Conservation (phyloP, 768 basidiomycete genomes). For the Sistotremastrum suecicum region DNA sequence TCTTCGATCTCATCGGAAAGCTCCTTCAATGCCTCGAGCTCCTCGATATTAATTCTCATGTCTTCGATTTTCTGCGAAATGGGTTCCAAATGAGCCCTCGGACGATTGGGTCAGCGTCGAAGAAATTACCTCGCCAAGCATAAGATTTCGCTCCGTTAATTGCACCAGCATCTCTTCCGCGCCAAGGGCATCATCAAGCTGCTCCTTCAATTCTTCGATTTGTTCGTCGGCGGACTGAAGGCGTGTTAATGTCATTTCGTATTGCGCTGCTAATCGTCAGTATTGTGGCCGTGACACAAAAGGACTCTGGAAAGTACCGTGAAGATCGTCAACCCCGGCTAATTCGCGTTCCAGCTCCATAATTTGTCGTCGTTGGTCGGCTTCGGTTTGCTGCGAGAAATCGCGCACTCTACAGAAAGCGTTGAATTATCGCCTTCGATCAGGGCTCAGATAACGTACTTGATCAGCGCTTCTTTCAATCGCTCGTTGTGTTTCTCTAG, state of each 20-base stretch:
- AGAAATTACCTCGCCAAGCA: constrained; percentile 65
- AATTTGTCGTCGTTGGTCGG: constrained; percentile 68
- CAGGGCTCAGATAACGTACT: constrained; percentile 28
- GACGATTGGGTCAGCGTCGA: background rate
- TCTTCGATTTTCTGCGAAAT: constrained; percentile 81
- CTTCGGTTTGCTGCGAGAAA: constrained; percentile 74
- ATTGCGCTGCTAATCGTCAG: constrained; percentile 37
- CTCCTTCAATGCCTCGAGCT: constrained; percentile 90
- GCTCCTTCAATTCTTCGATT: constrained; percentile 85
- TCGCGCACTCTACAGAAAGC: constrained; percentile 56
- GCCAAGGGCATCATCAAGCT: constrained; percentile 88
- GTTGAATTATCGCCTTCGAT: background rate
- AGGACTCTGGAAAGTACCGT: constrained; percentile 31
- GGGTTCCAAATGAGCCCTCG: background rate
- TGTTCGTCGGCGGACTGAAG: constrained; percentile 82
- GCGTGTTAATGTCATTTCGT: constrained; percentile 67
- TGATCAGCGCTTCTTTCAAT: constrained; percentile 84
- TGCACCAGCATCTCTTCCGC: constrained; percentile 95
- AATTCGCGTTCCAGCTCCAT: constrained; percentile 86
- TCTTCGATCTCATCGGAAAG: constrained; percentile 96
- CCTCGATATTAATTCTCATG: constrained; percentile 91
- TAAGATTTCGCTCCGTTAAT: constrained; percentile 85
- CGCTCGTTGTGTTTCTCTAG: constrained; percentile 95
- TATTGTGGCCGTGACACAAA: background rate
- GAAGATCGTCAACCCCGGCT: constrained; percentile 60